Evolutionary conservation across 108 stramenopile genomes (phyloP).

Genomic region (Cyclotella atomus): DNA sequence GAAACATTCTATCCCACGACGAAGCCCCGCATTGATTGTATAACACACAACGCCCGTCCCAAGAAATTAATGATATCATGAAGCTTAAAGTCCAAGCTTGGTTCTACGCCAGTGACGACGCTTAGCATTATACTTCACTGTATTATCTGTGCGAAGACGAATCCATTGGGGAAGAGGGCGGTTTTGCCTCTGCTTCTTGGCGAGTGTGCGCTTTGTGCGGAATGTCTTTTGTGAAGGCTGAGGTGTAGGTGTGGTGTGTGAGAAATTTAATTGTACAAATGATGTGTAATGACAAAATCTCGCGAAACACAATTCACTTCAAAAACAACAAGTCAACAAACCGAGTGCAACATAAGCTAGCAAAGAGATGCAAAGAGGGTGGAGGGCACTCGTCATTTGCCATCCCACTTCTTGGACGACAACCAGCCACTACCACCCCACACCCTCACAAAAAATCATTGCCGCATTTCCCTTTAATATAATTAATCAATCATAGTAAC

Average conservation of each 20-base stretch:
- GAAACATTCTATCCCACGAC: slow-evolving; percentile 15
- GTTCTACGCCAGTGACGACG: slow-evolving; percentile 99
- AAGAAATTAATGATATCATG: background rate
- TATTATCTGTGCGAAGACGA: slow-evolving; percentile 98
- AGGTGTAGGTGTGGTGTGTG: no score
- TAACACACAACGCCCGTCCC: slow-evolving; percentile 6
- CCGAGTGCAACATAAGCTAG: no score
- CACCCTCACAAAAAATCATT: no score
- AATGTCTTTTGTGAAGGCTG: slow-evolving; percentile 99
- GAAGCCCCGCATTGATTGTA: background rate
- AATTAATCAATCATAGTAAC: no score
- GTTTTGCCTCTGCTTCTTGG: slow-evolving; percentile 99
- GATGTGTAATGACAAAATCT: no score
- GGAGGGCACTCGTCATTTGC: no score
- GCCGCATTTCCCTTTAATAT: no score
- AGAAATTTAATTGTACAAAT: background rate
- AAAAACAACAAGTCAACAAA: no score
- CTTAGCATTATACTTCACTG: slow-evolving; percentile 99
- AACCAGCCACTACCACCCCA: no score
- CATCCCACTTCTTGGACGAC: no score
- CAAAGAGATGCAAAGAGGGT: no score
- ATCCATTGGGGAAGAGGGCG: slow-evolving; percentile 99
- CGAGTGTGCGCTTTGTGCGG: slow-evolving; percentile 99
- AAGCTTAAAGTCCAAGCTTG: slow-evolving; percentile 98
- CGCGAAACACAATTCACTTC: no score